Conservation (phyloP, 768 basidiomycete genomes). For the Hemileccinum rubropunctum region DNA sequence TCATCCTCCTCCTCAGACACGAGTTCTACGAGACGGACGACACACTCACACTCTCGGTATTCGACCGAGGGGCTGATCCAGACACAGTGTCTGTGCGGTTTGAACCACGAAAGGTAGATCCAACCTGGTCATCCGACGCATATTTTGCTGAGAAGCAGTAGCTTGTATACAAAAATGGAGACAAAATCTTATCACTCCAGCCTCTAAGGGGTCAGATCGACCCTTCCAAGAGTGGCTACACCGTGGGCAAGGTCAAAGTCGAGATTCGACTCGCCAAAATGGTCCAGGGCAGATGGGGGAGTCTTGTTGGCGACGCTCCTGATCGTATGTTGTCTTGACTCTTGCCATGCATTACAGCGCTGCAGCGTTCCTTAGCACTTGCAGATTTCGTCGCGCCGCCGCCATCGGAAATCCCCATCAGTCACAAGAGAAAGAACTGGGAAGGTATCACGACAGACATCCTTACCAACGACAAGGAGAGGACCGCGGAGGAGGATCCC, state of each 20-base stretch:
- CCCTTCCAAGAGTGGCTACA: conserved; percentile 55
- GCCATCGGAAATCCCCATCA: conserved; percentile 31
- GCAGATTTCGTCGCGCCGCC: conserved; percentile 31
- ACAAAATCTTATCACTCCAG: conserved; percentile 66
- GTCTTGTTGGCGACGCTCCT: conserved; percentile 68
- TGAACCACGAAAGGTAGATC: conserved; percentile 57
- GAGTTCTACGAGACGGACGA: conserved; percentile 90
- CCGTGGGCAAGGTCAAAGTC: conserved; percentile 83
- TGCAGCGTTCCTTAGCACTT: conserved; percentile 12
- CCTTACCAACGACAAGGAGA: conserved; percentile 66
- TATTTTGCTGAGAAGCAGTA: conserved; percentile 7
- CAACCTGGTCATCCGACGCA: neutral
- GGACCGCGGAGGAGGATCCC: conserved; percentile 70
- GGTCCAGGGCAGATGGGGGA: conserved; percentile 68
- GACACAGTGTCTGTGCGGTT: conserved; percentile 59
- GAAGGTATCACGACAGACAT: conserved; percentile 74
- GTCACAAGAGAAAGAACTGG: conserved; percentile 77
- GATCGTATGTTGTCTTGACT: conserved; percentile 53
- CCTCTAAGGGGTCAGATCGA: conserved; percentile 85
- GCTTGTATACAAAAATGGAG: conserved; percentile 57
- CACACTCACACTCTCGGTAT: conserved; percentile 66
- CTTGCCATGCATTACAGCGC: neutral
- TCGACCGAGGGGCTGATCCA: conserved; percentile 74
- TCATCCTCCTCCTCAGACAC: conserved; percentile 45
- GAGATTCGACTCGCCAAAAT: conserved; percentile 79